These are phyloP conservation scores for Pseudofabraea citricarpa DNA, from an alignment of 2,329 filamentous ascomycete species.

Conservation along the genomic window DNA sequence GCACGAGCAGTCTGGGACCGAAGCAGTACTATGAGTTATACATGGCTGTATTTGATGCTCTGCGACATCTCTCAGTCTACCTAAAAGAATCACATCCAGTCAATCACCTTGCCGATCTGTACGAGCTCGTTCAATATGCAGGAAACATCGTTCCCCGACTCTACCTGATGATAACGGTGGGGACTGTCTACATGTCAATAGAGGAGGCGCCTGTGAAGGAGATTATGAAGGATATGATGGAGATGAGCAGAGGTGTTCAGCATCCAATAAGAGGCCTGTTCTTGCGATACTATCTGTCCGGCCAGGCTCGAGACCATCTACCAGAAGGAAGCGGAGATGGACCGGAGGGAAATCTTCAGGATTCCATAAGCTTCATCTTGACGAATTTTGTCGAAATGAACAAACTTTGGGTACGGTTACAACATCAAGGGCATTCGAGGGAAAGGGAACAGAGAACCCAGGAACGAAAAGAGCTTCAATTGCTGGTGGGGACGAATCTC, in stretches of 20 bases:
- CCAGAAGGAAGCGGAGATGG: conserved; percentile 81
- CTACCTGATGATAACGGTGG: conserved; percentile 99
- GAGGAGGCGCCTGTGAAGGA: conserved; percentile 98
- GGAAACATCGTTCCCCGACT: conserved; percentile 95
- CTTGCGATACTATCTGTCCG: conserved; percentile 90
- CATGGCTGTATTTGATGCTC: conserved; percentile 97
- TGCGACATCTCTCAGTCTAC: conserved; percentile 94
- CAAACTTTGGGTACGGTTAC: conserved; percentile 95
- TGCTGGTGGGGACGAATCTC: conserved; percentile 94
- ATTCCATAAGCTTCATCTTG: conserved; percentile 96
- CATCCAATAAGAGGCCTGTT: conserved; percentile 95
- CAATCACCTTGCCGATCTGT: conserved; percentile 95
- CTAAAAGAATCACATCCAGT: conserved; percentile 95
- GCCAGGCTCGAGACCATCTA: conserved; percentile 86
- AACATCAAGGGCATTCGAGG: conserved; percentile 94
- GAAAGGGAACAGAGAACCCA: conserved; percentile 91
- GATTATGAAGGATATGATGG: conserved; percentile 99
- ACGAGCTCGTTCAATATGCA: conserved; percentile 96
- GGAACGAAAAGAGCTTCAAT: conserved; percentile 90
- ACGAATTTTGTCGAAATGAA: conserved; percentile 99
- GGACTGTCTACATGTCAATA: conserved; percentile 98
- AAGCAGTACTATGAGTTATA: conserved; percentile 99
- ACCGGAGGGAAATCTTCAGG: conserved; percentile 90
- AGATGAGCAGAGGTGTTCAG: conserved; percentile 97
- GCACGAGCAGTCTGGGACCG: conserved; percentile 93